Evolutionary conservation across 202 grass and related monocot species (phyloP).

Genomic region (Cymbopogon flexuosus): DNA sequence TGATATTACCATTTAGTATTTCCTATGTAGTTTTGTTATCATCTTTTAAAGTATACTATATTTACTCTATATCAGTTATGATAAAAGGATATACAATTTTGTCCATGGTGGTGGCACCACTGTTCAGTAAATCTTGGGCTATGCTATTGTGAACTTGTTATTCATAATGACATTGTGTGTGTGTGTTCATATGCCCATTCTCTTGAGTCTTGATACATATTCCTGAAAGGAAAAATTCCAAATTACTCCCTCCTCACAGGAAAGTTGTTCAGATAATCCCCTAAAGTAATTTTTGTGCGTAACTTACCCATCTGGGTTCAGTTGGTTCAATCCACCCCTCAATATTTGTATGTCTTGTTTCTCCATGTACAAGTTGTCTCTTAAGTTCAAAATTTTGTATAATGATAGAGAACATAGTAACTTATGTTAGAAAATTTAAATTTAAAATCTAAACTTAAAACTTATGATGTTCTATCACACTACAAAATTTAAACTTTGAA

Average conservation of each 20-base stretch:
- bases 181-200: not conserved
- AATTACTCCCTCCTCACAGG: not conserved
- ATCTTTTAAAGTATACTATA: not conserved
- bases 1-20: not conserved
- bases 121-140: not conserved
- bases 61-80: constrained; percentile 1
- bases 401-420: not conserved
- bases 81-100: not conserved
- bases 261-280: not conserved
- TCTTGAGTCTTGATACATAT: not conserved
- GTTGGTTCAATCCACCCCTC: not conserved
- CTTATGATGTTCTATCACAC: too few species aligned
- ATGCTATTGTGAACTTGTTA: not conserved
- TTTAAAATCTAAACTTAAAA: too few species aligned
- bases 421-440: not conserved
- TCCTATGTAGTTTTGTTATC: not conserved
- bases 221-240: not conserved
- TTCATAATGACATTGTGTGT: constrained; percentile 1
- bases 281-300: not conserved
- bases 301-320: not conserved
- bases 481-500: too few species aligned
- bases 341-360: not conserved
- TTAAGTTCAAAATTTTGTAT: not conserved
- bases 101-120: not conserved
- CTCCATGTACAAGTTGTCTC: not conserved